Conservation (phyloP, 495 filamentous ascomycete genomes). For the Apiosordaria backusii region DNA sequence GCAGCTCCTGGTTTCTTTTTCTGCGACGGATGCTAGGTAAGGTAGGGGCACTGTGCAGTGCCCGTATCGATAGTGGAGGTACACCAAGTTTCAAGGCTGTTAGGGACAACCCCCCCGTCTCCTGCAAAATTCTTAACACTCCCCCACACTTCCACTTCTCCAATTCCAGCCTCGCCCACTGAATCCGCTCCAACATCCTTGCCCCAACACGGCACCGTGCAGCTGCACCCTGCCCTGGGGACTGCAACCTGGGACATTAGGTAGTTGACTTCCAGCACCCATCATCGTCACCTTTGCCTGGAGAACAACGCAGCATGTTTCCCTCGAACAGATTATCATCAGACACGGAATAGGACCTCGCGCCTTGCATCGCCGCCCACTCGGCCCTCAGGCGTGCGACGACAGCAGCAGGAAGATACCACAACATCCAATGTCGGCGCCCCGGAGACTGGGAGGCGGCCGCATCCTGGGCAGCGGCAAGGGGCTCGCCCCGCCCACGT, state of each 20-base stretch:
- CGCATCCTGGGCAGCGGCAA: constrained; percentile 81
- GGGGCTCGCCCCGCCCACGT: constrained; percentile 62
- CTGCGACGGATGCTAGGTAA: neutral
- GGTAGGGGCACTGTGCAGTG: neutral
- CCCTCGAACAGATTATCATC: neutral
- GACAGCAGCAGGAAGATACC: constrained; percentile 1
- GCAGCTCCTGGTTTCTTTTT: neutral
- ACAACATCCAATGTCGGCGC: constrained; percentile 59
- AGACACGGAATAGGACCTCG: neutral
- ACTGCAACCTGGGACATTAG: too few relatives aligned
- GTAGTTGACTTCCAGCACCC: too few relatives aligned
- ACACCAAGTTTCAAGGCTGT: too few relatives aligned
- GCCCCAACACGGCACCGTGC: too few relatives aligned
- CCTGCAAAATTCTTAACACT: too few relatives aligned
- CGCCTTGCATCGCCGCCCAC: neutral
- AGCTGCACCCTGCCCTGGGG: too few relatives aligned
- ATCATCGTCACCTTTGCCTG: too few relatives aligned
- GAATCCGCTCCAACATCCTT: too few relatives aligned
- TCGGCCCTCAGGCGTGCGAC: neutral
- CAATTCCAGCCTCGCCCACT: too few relatives aligned
- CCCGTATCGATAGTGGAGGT: constrained; percentile 11
- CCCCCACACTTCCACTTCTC: too few relatives aligned
- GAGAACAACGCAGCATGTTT: neutral
- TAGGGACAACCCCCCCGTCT: too few relatives aligned
- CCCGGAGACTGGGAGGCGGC: constrained; percentile 79